Conservation (phyloP, 164 flowering plant genomes). For the Echeveria elegans region DNA sequence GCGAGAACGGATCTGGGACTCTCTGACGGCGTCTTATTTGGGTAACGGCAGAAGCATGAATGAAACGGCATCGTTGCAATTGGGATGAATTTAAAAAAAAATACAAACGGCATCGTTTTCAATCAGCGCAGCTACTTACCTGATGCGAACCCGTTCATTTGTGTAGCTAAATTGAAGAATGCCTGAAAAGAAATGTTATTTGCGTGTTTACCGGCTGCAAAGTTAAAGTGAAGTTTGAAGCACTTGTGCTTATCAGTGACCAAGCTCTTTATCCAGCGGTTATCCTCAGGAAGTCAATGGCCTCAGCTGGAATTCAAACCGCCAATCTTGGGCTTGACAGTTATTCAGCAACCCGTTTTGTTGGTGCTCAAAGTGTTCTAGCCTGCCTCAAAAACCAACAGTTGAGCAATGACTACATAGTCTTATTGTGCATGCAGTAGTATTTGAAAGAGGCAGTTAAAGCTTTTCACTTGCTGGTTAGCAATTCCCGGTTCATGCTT, state of each 20-base stretch:
- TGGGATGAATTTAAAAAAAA: too few relatives aligned
- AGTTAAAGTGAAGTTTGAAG: too few relatives aligned
- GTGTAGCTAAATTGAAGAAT: neutral
- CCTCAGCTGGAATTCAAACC: neutral
- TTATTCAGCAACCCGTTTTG: neutral
- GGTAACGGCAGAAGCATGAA: too few relatives aligned
- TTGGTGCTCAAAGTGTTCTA: neutral
- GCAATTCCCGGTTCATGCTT: constrained; percentile 20
- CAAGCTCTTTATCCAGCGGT: neutral
- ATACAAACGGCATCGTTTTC: too few relatives aligned
- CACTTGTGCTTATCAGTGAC: neutral
- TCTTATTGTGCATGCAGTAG: constrained; percentile 41
- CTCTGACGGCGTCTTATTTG: too few relatives aligned
- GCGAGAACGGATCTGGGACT: too few relatives aligned
- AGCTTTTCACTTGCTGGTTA: constrained; percentile 36
- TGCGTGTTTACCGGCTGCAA: too few relatives aligned
- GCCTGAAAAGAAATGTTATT: neutral
- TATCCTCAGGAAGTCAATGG: neutral
- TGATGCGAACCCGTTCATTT: too few relatives aligned
- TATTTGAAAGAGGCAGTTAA: constrained; percentile 42
- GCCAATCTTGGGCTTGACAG: neutral
- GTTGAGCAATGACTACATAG: constrained; percentile 35
- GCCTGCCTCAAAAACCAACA: constrained; percentile 28
- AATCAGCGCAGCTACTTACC: too few relatives aligned
- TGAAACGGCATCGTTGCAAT: too few relatives aligned